phyloP scores from a whole-genome alignment of 2,329 filamentous ascomycete species.

The Paecilomyces sp. region DNA sequence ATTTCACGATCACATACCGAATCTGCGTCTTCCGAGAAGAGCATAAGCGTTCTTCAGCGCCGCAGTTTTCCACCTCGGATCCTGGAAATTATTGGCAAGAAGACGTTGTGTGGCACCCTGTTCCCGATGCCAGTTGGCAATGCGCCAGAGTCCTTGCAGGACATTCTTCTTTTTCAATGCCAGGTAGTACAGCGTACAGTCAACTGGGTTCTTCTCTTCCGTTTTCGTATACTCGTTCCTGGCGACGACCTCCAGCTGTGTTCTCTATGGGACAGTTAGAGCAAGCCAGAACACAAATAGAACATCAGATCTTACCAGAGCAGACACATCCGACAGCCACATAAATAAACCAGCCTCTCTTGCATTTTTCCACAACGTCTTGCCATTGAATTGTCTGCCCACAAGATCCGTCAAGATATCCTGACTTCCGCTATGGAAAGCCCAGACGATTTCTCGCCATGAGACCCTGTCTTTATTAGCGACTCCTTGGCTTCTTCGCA shows the following conservation, averaged over 20 bases:
- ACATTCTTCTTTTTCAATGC: slow-evolving; percentile 87
- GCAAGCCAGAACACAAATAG: neutral
- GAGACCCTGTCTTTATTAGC: slow-evolving; percentile 53
- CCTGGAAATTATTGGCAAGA: slow-evolving; percentile 82
- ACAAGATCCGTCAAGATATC: slow-evolving; percentile 85
- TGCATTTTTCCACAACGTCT: slow-evolving; percentile 77
- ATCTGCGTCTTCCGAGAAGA: slow-evolving; percentile 80
- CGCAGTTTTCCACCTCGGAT: slow-evolving; percentile 78
- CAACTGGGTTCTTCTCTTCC: slow-evolving; percentile 80
- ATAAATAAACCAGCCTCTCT: slow-evolving; percentile 86
- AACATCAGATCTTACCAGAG: slow-evolving; percentile 55
- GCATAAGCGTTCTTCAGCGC: slow-evolving; percentile 97
- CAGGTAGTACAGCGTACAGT: slow-evolving; percentile 87
- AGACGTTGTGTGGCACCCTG: slow-evolving; percentile 72
- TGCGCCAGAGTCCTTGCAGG: slow-evolving; percentile 86
- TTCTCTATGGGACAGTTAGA: slow-evolving; percentile 41
- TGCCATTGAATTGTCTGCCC: slow-evolving; percentile 68
- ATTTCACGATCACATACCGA: slow-evolving; percentile 49
- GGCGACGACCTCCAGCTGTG: slow-evolving; percentile 83
- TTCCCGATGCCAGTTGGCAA: slow-evolving; percentile 83
- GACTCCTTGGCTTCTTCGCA: slow-evolving; percentile 59
- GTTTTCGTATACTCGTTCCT: slow-evolving; percentile 87
- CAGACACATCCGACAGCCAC: slow-evolving; percentile 75
- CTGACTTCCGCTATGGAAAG: slow-evolving; percentile 53
- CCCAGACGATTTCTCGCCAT: slow-evolving; percentile 46